A percentile compares a stretch with the other conserved stretches of the same genome.
These are phyloP conservation scores for Karstenula rhodostoma DNA, from an alignment of 2,329 filamentous ascomycete species.

Conservation along the genomic window DNA sequence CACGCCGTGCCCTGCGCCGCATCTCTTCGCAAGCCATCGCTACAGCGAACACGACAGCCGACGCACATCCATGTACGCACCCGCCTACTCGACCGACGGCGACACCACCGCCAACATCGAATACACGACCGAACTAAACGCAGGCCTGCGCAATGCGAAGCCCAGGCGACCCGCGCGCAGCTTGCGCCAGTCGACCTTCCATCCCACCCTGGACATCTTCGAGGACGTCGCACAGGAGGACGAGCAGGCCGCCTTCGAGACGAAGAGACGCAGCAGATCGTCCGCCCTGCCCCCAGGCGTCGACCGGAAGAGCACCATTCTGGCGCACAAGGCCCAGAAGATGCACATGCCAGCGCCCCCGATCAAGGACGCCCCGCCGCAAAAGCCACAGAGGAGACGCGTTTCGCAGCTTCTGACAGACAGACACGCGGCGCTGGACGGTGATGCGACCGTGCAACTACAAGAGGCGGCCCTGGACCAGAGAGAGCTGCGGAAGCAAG, in stretches of 20 bases:
- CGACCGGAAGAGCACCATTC: constrained; percentile 40
- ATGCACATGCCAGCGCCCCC: constrained; percentile 35
- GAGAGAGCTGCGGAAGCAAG: constrained; percentile 42
- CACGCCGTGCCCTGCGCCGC: constrained; percentile 48
- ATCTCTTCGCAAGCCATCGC: constrained; percentile 30
- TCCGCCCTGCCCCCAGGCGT: constrained; percentile 34
- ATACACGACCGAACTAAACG: constrained; percentile 48
- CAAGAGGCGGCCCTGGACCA: constrained; percentile 41
- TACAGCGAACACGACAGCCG: constrained; percentile 36
- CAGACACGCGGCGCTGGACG: constrained; percentile 26
- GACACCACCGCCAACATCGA: constrained; percentile 49
- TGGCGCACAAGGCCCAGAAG: constrained; percentile 49
- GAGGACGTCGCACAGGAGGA: constrained; percentile 49
- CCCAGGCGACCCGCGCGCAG: constrained; percentile 45
- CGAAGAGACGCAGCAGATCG: constrained; percentile 37
- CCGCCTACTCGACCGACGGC: constrained; percentile 41
- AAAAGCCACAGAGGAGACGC: constrained; percentile 44
- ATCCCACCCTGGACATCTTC: constrained; percentile 47
- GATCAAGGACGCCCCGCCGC: constrained; percentile 30
- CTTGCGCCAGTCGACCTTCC: constrained; percentile 39
- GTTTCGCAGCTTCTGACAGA: constrained; percentile 46
- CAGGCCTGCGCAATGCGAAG: constrained; percentile 39
- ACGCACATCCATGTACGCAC: constrained; percentile 41
- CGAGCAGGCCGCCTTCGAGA: constrained; percentile 33
- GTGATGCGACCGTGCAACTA: constrained; percentile 41